Evolutionary conservation across 192 early-diverging fungal genomes (phyloP).

Genomic region (Entophlyctis helioformis): DNA sequence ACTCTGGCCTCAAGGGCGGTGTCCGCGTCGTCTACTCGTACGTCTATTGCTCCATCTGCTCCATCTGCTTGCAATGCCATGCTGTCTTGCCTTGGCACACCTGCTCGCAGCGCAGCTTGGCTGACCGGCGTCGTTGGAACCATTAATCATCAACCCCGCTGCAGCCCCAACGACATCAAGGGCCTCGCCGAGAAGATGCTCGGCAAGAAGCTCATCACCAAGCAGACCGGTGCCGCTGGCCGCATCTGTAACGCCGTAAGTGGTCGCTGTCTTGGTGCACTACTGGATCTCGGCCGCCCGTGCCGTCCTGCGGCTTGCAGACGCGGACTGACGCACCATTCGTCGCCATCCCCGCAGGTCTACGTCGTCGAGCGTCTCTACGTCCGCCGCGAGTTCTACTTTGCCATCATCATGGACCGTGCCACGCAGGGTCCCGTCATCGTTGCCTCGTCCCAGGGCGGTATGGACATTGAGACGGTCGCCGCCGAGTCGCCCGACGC

Average conservation of each 20-base stretch:
- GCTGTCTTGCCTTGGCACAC: neutral
- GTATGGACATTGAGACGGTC: constrained; percentile 95
- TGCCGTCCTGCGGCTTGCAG: neutral
- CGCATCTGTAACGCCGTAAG: constrained; percentile 80
- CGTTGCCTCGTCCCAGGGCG: constrained; percentile 93
- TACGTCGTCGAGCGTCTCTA: constrained; percentile 95
- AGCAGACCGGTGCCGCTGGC: constrained; percentile 93
- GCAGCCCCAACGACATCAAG: constrained; percentile 75
- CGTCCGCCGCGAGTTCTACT: constrained; percentile 96
- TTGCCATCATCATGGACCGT: constrained; percentile 97
- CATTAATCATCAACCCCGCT: constrained; percentile 2
- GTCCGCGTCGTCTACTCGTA: constrained; percentile 87
- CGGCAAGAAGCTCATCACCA: constrained; percentile 94
- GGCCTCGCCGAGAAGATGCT: constrained; percentile 90
- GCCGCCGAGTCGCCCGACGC: constrained; percentile 93
- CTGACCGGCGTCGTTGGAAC: neutral
- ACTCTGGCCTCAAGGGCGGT: constrained; percentile 92
- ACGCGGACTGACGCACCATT: neutral
- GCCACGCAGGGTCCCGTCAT: constrained; percentile 86
- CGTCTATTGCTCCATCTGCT: constrained; percentile 14
- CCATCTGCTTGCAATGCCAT: neutral
- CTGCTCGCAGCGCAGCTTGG: neutral
- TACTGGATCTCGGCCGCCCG: neutral
- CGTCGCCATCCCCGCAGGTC: constrained; percentile 26
- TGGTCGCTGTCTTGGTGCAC: neutral